phyloP scores from a whole-genome alignment of 768 basidiomycete species.

The Mycena haematopus region DNA sequence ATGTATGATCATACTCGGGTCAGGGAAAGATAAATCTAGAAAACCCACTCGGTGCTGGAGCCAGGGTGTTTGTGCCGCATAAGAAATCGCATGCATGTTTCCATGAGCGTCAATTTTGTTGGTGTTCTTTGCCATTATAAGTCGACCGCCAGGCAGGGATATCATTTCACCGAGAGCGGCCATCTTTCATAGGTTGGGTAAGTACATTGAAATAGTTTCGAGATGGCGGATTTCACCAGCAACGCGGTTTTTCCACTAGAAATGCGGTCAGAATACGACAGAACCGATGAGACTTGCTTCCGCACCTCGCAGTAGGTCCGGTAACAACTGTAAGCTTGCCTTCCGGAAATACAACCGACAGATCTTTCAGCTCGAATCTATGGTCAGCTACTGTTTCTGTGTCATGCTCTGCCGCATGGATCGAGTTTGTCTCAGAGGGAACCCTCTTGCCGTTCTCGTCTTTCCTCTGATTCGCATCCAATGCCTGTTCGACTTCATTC shows the following conservation, averaged over 20 bases:
- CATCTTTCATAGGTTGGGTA: constrained; percentile 53
- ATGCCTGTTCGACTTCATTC: constrained; percentile 55
- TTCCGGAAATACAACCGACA: constrained; percentile 74
- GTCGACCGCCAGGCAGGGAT: constrained; percentile 50
- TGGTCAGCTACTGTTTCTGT: constrained; percentile 44
- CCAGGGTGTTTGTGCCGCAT: constrained; percentile 78
- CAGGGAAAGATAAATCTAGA: not conserved
- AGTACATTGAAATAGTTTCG: not conserved
- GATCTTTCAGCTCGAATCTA: constrained; percentile 71
- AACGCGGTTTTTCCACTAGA: constrained; percentile 82
- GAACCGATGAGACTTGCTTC: not conserved
- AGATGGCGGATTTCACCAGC: constrained; percentile 50
- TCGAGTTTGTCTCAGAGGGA: constrained; percentile 17
- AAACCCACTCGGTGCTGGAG: constrained; percentile 51
- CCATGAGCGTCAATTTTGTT: constrained; percentile 63
- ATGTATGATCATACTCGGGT: not conserved
- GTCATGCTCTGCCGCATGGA: constrained; percentile 24
- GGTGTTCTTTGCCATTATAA: constrained; percentile 73
- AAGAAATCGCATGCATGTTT: constrained; percentile 67
- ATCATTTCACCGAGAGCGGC: constrained; percentile 79
- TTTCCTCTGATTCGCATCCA: constrained; percentile 10
- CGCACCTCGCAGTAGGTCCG: constrained; percentile 68
- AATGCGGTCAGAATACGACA: not conserved
- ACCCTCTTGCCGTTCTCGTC: no score
- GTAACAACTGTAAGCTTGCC: constrained; percentile 75